phyloP scores from a whole-genome alignment of 139 green algal genomes.

The Penium margaritaceum region DNA sequence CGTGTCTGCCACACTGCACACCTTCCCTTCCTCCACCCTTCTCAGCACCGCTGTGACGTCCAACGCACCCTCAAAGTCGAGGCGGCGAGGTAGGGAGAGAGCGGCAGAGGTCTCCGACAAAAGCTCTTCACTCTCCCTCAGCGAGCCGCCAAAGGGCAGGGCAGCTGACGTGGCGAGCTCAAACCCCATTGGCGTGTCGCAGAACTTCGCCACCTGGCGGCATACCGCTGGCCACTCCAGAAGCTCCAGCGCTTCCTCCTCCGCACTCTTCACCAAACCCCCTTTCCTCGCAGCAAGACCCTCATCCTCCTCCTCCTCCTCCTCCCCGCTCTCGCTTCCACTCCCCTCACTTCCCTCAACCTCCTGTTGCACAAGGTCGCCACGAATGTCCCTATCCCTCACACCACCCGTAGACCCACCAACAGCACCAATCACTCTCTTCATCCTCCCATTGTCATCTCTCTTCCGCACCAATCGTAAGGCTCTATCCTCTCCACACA shows the following conservation, averaged over 20 bases:
- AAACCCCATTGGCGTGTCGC: slow-evolving; percentile 24
- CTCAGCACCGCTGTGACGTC: no score
- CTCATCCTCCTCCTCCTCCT: slow-evolving; percentile 21
- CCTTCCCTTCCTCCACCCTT: not conserved
- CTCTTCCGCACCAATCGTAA: no score
- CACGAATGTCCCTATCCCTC: no score
- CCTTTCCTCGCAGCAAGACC: slow-evolving; percentile 20
- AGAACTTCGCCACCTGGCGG: slow-evolving; percentile 26
- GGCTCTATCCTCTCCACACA: no score
- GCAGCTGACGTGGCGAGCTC: not conserved
- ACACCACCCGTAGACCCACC: no score
- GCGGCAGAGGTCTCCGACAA: slow-evolving; percentile 14
- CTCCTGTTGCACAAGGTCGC: slow-evolving; percentile 6
- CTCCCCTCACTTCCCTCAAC: not conserved
- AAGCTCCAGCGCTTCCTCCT: slow-evolving; percentile 24
- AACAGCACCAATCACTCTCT: no score
- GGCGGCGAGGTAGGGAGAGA: not conserved
- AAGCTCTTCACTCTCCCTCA: slow-evolving; percentile 17
- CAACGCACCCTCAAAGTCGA: slow-evolving; percentile 14
- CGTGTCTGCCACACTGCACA: not conserved
- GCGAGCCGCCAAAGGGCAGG: slow-evolving; percentile 9
- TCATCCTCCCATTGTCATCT: no score
- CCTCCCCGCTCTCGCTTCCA: not conserved
- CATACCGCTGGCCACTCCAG: slow-evolving; percentile 35
- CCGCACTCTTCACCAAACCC: slow-evolving; percentile 2